These are phyloP conservation scores for Yamadazyma aaseri DNA, from an alignment of 1,139 yeast species.

Conservation along the genomic window DNA sequence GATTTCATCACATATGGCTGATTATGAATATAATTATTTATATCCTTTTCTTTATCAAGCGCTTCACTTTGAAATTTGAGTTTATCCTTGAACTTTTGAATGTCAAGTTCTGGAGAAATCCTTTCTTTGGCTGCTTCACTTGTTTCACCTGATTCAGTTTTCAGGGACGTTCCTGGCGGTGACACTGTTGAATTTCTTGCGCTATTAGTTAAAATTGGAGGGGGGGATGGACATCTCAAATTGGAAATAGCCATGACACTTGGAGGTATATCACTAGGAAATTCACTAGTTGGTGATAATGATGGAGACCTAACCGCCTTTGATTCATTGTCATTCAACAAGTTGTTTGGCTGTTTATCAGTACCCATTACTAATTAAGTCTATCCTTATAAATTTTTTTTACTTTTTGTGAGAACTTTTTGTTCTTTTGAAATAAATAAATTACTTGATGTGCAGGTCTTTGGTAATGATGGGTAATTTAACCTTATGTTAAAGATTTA, in stretches of 20 bases:
- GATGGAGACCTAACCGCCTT: constrained; percentile 4
- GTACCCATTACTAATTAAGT: constrained; percentile 2
- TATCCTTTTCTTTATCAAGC: constrained; percentile 11
- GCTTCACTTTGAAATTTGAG: constrained; percentile 10
- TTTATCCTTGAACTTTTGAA: constrained; percentile 10
- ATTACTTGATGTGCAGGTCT: too few species aligned
- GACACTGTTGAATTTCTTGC: constrained; percentile 17
- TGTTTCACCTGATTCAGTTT: constrained; percentile 2
- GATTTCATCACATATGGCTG: constrained; percentile 4
- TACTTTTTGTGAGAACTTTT: not conserved
- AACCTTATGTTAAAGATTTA: too few species aligned
- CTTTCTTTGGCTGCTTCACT: constrained; percentile 27
- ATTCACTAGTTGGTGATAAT: constrained; percentile 9
- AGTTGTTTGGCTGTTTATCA: constrained; percentile 1
- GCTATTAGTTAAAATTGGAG: constrained; percentile 54
- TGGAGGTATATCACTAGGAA: constrained; percentile 29
- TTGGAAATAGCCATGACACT: constrained; percentile 54
- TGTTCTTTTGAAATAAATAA: not conserved
- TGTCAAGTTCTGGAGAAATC: constrained; percentile 8
- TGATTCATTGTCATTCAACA: not conserved
- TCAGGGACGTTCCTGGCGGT: constrained; percentile 11
- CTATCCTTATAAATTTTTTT: not conserved
- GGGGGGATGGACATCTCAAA: constrained; percentile 66
- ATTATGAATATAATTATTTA: constrained; percentile 11
- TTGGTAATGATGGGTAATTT: too few species aligned